phyloP scores from a whole-genome alignment of 192 early-diverging fungal species.

The Coemansia sp. region DNA sequence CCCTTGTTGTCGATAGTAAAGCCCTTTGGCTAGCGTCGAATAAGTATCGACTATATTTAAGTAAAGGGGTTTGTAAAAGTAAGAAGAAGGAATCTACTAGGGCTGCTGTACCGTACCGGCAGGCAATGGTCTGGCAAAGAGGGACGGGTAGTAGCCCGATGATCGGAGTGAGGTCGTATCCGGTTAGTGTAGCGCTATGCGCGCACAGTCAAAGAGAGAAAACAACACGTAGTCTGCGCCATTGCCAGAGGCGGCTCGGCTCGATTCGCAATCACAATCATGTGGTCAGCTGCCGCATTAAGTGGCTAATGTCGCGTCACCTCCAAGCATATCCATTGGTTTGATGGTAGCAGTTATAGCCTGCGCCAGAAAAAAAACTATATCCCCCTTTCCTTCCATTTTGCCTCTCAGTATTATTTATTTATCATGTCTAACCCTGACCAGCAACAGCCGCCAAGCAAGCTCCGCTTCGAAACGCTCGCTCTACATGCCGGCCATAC shows the following conservation, averaged over 20 bases:
- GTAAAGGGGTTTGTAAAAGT: no score
- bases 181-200: no score
- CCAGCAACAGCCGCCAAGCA: background rate
- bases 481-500: constrained; percentile 88
- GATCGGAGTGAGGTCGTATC: no score
- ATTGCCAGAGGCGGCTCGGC: background rate
- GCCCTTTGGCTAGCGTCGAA: no score
- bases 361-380: background rate
- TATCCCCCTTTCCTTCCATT: background rate
- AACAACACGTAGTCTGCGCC: background rate
- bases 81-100: no score
- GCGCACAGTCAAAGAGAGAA: no score
- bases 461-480: constrained; percentile 79
- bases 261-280: background rate
- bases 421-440: background rate
- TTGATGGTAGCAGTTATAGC: background rate
- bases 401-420: background rate
- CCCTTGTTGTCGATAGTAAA: no score
- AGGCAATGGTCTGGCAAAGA: no score
- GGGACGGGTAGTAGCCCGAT: no score
- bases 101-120: no score
- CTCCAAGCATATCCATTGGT: background rate
- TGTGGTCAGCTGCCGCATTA: background rate
- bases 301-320: background rate
- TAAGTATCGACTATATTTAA: no score